A percentile compares a stretch with the other conserved stretches of the same genome.
These are phyloP conservation scores for Rosa multiflora DNA, from an alignment of 306 rosid genomes.

Conservation along the genomic window DNA sequence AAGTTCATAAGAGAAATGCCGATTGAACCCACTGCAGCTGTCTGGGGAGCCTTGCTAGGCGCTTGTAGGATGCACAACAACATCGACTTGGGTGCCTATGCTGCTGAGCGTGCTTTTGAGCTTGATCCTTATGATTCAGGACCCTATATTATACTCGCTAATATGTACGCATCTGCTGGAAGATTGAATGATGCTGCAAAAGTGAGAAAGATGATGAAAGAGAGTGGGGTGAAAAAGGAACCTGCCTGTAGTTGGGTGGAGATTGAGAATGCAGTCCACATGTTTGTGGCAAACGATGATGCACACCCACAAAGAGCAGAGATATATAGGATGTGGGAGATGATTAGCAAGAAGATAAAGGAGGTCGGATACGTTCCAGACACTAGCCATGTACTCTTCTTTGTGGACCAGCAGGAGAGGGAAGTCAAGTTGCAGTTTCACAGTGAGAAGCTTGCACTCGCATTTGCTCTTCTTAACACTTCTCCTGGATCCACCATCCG, in stretches of 20 bases:
- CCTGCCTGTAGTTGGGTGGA: constrained; percentile 50
- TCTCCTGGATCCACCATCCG: constrained; percentile 34
- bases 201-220: constrained; percentile 39
- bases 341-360: constrained; percentile 24
- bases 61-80: constrained; percentile 41
- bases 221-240: constrained; percentile 37
- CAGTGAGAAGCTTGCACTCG: constrained; percentile 40
- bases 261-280: constrained; percentile 35
- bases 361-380: constrained; percentile 37
- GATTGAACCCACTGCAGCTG: constrained; percentile 28
- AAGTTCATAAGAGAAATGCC: constrained; percentile 28
- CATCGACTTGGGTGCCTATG: constrained; percentile 33
- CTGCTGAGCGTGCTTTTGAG: constrained; percentile 35
- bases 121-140: constrained; percentile 43
- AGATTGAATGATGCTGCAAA: constrained; percentile 33
- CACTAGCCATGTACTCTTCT: constrained; percentile 36
- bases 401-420: constrained; percentile 36
- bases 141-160: constrained; percentile 30
- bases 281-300: constrained; percentile 36
- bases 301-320: constrained; percentile 24
- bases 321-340: constrained; percentile 31
- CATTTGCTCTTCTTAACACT: constrained; percentile 37
- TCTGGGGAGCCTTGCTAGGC: constrained; percentile 39
- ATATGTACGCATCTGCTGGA: constrained; percentile 33
- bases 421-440: constrained; percentile 38